Base-by-base conservation (phyloP, 2,329 filamentous ascomycete genomes). In the Ascochyta clinopodiicola region DNA sequence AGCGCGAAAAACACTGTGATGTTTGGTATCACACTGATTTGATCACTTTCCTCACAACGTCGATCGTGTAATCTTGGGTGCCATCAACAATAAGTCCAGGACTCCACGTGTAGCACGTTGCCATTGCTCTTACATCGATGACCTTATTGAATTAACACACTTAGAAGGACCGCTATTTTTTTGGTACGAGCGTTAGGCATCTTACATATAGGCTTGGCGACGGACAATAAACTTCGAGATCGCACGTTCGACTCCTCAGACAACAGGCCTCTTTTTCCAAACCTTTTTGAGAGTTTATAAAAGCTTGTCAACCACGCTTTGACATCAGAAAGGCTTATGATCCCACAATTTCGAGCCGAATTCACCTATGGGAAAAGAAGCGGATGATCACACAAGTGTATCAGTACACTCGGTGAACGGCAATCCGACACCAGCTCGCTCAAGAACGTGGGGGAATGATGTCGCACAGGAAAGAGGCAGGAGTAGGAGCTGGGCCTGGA, bases 391-490 rank as follows among this genome's bases (percentile, higher is more conserved):
- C 38, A 29, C 36, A 17, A 44, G 13, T 19, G 31, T 55, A 9
- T 50, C 45, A 6, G 29, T 55, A 29, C 45, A 55, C n/a, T 45
- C 40, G 7, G 24, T 45, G 24, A 35, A 42, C 6, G 51, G 29
- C 6, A 8, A 29, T 21, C 44, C 35, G 35, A 45, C 45, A 13
- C 51, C 51, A 2, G 25, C 7, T 21, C 40, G 12, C 19, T 36
- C 45, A 2, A 19, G 17, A 22, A 56, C 53, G 4, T 56, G 53
- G 53, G 47, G 47, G 15, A 56, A 51, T n/a, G 53, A 56, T 44
- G 38, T 44, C 6, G 43, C 39, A 2, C 43, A 51, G 21, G 34
- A 15, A 9, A 35, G 15, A n/a, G n/a, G 42, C 17, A 47, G n/a
- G 21, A 44, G 38, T 2, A 24, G 47, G 42, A 51, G 13, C 21